phyloP scores from a whole-genome alignment of 257 asterid species.

The Forsythia suspensa region DNA sequence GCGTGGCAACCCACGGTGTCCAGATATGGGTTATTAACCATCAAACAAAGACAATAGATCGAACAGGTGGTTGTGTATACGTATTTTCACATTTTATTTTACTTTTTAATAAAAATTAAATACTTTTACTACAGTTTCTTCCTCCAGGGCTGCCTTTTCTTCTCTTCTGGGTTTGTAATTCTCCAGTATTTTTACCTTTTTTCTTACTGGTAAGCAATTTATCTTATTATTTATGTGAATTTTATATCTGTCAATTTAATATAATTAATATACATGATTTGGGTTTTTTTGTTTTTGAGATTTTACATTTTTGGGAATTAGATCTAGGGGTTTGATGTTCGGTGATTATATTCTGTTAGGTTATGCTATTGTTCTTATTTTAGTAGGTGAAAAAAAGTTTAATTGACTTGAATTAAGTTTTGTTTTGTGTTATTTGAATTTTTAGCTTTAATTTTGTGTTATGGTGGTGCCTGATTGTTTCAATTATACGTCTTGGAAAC shows the following conservation, averaged over 20 bases:
- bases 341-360: background rate
- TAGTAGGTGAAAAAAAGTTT: slow-evolving; percentile 19
- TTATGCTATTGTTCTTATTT: slow-evolving; percentile 11
- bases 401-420: slow-evolving; percentile 17
- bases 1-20: background rate
- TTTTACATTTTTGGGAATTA: slow-evolving; percentile 23
- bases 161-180: slow-evolving; percentile 21
- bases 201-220: slow-evolving; percentile 32
- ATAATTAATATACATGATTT: slow-evolving; percentile 16
- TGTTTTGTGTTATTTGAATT: slow-evolving; percentile 20
- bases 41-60: slow-evolving; percentile 18
- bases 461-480: slow-evolving; percentile 22
- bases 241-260: background rate
- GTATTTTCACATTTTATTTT: slow-evolving; percentile 18
- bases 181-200: slow-evolving; percentile 20
- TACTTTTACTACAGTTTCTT: slow-evolving; percentile 43
- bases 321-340: slow-evolving; percentile 40
- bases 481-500: slow-evolving; percentile 31
- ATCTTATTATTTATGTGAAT: slow-evolving; percentile 6
- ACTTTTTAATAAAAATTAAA: background rate
- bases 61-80: slow-evolving; percentile 25
- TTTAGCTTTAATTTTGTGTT: slow-evolving; percentile 18
- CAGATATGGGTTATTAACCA: background rate
- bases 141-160: slow-evolving; percentile 22
- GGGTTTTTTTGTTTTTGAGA: slow-evolving; percentile 6